phyloP scores from a whole-genome alignment of 2,329 filamentous ascomycete species.

The Sclerotinia borealis region DNA sequence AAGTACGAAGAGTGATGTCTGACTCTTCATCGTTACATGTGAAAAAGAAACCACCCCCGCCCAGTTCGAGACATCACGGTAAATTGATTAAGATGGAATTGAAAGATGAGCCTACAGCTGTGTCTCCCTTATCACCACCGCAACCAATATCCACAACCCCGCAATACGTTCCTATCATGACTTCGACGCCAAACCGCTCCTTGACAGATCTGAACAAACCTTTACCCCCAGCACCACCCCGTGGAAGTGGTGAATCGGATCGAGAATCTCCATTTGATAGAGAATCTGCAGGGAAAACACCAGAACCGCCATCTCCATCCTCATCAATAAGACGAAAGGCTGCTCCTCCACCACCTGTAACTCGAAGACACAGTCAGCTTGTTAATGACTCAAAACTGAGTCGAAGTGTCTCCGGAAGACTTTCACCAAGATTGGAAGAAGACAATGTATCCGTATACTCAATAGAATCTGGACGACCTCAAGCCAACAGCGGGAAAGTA shows the following conservation, averaged over 20 bases:
- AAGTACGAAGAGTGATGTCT: slow-evolving; percentile 36
- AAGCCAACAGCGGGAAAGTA: slow-evolving; percentile 19
- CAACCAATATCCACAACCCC: slow-evolving; percentile 19
- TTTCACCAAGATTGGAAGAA: slow-evolving; percentile 29
- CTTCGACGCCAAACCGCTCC: slow-evolving; percentile 27
- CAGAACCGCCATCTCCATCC: slow-evolving; percentile 37
- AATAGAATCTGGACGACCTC: slow-evolving; percentile 16
- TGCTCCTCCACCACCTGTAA: slow-evolving; percentile 38
- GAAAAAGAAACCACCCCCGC: slow-evolving; percentile 66
- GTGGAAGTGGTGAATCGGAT: slow-evolving; percentile 38
- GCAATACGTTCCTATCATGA: slow-evolving; percentile 20
- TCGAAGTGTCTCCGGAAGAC: slow-evolving; percentile 22
- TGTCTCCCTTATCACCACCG: slow-evolving; percentile 28
- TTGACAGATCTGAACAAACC: slow-evolving; percentile 55
- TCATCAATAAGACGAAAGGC: slow-evolving; percentile 31
- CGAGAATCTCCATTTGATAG: slow-evolving; percentile 47
- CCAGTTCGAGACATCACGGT: slow-evolving; percentile 73
- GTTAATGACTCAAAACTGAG: slow-evolving; percentile 26
- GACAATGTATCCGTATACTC: slow-evolving; percentile 18
- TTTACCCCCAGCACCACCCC: slow-evolving; percentile 48
- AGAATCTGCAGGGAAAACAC: slow-evolving; percentile 47
- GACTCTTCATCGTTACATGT: slow-evolving; percentile 31
- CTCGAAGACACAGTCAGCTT: slow-evolving; percentile 31
- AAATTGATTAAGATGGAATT: slow-evolving; percentile 58
- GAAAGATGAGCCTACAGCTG: slow-evolving; percentile 36